Conservation (phyloP, 1,284 basidiomycete genomes). For the Ceratobasidium sp. region DNA sequence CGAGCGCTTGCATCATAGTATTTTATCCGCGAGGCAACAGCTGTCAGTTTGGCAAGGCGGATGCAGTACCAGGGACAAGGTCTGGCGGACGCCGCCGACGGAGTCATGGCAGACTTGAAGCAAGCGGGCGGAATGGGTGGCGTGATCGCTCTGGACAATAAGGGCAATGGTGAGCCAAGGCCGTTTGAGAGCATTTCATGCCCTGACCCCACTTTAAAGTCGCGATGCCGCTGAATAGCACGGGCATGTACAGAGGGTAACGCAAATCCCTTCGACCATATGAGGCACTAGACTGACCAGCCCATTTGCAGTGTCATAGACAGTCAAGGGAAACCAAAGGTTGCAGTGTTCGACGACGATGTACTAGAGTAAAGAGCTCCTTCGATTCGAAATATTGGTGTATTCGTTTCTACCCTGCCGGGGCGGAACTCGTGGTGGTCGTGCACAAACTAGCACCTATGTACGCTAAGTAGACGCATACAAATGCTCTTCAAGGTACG, state of each 20-base stretch:
- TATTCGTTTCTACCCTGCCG: not conserved
- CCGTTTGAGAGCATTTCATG: conserved; percentile 18
- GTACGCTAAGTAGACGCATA: too few species aligned
- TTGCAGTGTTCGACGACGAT: conserved; percentile 81
- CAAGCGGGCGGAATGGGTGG: conserved; percentile 72
- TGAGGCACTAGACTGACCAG: not conserved
- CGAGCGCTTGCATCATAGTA: conserved; percentile 60
- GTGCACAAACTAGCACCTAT: too few species aligned
- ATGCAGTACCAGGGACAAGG: conserved; percentile 71
- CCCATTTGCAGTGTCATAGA: conserved; percentile 60
- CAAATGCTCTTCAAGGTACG: too few species aligned
- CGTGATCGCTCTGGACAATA: conserved; percentile 72
- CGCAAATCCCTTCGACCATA: not conserved
- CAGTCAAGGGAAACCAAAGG: conserved; percentile 71
- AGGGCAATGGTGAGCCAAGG: conserved; percentile 66
- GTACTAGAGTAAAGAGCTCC: conserved; percentile 48
- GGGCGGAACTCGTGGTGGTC: too few species aligned
- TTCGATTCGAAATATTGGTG: not conserved
- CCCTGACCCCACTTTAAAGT: conserved; percentile 57
- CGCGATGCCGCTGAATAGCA: conserved; percentile 74
- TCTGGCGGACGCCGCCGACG: conserved; percentile 64
- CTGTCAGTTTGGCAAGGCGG: conserved; percentile 71
- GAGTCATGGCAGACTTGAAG: conserved; percentile 67
- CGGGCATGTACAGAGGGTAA: conserved; percentile 80
- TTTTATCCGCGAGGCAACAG: conserved; percentile 77